A percentile compares a stretch with the other conserved stretches of the same genome.
phyloP scores from a whole-genome alignment of 2,329 filamentous ascomycete genomes.

The Botrytis pseudocinerea region DNA sequence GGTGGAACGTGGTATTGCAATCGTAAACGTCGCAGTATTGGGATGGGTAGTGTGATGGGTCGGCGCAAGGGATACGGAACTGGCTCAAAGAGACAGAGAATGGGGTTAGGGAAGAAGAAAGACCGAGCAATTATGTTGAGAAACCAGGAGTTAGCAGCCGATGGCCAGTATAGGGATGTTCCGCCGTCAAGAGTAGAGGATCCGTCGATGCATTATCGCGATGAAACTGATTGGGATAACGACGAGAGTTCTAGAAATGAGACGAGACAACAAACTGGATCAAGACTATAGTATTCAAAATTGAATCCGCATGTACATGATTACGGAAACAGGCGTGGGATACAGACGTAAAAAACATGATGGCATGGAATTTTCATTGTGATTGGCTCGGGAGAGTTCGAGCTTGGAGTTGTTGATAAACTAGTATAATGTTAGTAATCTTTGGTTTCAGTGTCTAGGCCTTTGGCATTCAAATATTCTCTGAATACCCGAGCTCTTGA shows the following conservation, averaged over 20 bases:
- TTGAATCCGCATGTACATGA: too few species aligned
- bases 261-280: not conserved
- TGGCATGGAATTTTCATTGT: not conserved
- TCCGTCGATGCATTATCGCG: conserved; percentile 19
- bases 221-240: conserved; percentile 19
- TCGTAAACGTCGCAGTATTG: conserved; percentile 35
- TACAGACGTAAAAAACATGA: too few species aligned
- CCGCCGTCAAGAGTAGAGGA: conserved; percentile 21
- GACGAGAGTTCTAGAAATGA: conserved; percentile 4
- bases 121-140: conserved; percentile 31
- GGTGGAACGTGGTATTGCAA: conserved; percentile 34
- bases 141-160: conserved; percentile 32
- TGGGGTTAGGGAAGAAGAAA: conserved; percentile 34
- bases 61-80: conserved; percentile 37
- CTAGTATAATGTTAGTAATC: not conserved
- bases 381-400: not conserved
- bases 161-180: conserved; percentile 32
- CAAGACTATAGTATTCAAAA: not conserved
- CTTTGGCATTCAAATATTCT: not conserved
- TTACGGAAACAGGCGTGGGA: not conserved
- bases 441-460: not conserved
- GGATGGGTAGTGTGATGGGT: conserved; percentile 40
- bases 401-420: not conserved
- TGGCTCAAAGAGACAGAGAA: conserved; percentile 34
- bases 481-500: not conserved